phyloP scores from a whole-genome alignment of 805 yeast genomes.

The Debaryomyces prosopidis region DNA sequence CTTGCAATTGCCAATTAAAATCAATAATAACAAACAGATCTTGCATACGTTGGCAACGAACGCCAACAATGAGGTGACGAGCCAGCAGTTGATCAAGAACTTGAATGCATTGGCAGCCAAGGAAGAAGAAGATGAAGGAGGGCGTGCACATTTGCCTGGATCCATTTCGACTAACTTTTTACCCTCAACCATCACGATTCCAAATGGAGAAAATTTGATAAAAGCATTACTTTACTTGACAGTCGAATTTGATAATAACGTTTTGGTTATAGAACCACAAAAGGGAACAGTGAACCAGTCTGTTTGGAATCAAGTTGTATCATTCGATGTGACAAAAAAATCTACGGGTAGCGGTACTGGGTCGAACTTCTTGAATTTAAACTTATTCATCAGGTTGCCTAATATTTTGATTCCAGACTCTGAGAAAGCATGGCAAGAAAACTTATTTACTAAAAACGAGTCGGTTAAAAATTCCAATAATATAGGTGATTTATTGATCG shows the following conservation, averaged over 20 bases:
- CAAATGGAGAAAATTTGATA: constrained; percentile 51
- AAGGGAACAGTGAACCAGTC: constrained; percentile 79
- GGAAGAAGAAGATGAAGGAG: constrained; percentile 11
- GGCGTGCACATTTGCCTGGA: constrained; percentile 23
- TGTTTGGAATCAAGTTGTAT: constrained; percentile 83
- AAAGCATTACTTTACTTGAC: constrained; percentile 80
- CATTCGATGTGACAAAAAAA: constrained; percentile 73
- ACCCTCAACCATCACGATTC: constrained; percentile 57
- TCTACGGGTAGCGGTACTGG: constrained; percentile 32
- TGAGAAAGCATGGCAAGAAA: constrained; percentile 27
- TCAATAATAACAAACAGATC: constrained; percentile 63
- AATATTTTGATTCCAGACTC: constrained; percentile 52
- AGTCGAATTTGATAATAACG: constrained; percentile 92
- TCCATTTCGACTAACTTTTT: constrained; percentile 38
- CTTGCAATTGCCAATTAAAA: constrained; percentile 67
- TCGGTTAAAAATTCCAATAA: constrained; percentile 24
- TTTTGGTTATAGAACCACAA: constrained; percentile 82
- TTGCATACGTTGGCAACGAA: constrained; percentile 66
- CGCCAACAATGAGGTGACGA: constrained; percentile 30
- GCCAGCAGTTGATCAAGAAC: constrained; percentile 35
- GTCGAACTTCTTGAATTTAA: constrained; percentile 64
- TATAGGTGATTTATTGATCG: constrained; percentile 72
- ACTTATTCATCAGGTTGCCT: constrained; percentile 78
- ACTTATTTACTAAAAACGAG: constrained; percentile 29
- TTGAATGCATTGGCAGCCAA: constrained; percentile 17